Base-by-base conservation (phyloP, 352 stramenopile genomes). In the Phytophthora pisi region DNA sequence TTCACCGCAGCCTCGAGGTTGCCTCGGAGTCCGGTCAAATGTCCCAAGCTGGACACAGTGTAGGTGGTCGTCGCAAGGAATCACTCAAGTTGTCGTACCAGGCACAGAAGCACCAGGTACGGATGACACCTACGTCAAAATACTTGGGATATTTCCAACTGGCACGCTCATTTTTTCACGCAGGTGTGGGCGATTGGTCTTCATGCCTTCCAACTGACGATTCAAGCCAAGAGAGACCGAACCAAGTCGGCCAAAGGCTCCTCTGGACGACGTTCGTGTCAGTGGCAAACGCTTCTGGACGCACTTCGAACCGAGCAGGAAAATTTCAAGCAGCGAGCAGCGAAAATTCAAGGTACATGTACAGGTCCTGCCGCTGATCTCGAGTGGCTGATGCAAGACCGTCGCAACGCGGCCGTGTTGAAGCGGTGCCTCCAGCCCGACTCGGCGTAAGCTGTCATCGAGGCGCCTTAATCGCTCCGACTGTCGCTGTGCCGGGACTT, bases 121-220 rank as follows among this genome's bases (percentile, higher is more conserved):
- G 50, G 5, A 51, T 10, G 43, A 20, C 8, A 46, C 5, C 2
- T 16, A 16, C 34, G 34, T 23, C 38, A 20, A 16, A 10, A 40
- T 40, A 16, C 10, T 40, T 47, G 40, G 8, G 24, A 24, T 49
- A 23, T 26, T 28, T 57, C 30, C 18, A 55, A 45, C 15, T 42
- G 6, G 2, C 15, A 13, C 3, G n/a, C 24, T 46, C 30, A 50
- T 49, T 40, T 55, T 24, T 55, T 24, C 20, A 36, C 31, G 49
- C n/a, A 88, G 79, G 66, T 88, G 28, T 82, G 74, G 72, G 54
- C 59, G 15, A 75, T 86, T 47, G 79, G 79, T 34, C 55, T 86
- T 13, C 56, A 74, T 49, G 73, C 64, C 8, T 86, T 88, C 28
- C 59, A 73, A 24, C 42, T 88, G 16, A 62, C 68, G 18, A 54